phyloP scores from a whole-genome alignment of 345 rosid species.

The Sapria himalayana region DNA sequence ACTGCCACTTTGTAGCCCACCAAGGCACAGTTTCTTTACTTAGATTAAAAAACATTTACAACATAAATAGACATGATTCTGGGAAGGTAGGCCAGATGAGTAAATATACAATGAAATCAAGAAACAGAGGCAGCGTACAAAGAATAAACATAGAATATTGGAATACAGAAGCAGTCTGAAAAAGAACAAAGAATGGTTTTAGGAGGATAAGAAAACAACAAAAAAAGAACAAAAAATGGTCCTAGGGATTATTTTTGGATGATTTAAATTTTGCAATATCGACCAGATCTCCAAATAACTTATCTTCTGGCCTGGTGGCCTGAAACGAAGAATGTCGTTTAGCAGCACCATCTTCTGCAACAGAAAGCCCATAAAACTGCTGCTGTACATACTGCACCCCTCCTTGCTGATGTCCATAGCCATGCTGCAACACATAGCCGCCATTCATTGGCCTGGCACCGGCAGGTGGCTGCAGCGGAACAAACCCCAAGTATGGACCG shows the following conservation, averaged over 20 bases:
- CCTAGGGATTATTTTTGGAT: conserved; percentile 26
- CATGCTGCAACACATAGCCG: conserved; percentile 50
- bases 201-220: background rate
- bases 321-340: no score
- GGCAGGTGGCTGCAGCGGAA: conserved; percentile 26
- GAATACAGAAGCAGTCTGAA: background rate
- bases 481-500: conserved; percentile 39
- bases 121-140: no score
- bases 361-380: conserved; percentile 34
- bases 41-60: no score
- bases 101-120: no score
- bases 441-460: conserved; percentile 35
- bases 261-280: conserved; percentile 74
- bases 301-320: conserved; percentile 29
- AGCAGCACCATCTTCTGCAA: conserved; percentile 8
- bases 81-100: no score
- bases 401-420: conserved; percentile 46
- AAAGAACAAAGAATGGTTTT: conserved; percentile 2
- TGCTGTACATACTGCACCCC: conserved; percentile 45
- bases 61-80: no score
- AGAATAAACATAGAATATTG: background rate
- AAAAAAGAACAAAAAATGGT: background rate
- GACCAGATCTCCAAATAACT: conserved; percentile 92
- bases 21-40: no score
- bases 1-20: no score